These are phyloP conservation scores for Aspergillus latus DNA, from an alignment of 2,329 filamentous ascomycete species.

Conservation along the genomic window DNA sequence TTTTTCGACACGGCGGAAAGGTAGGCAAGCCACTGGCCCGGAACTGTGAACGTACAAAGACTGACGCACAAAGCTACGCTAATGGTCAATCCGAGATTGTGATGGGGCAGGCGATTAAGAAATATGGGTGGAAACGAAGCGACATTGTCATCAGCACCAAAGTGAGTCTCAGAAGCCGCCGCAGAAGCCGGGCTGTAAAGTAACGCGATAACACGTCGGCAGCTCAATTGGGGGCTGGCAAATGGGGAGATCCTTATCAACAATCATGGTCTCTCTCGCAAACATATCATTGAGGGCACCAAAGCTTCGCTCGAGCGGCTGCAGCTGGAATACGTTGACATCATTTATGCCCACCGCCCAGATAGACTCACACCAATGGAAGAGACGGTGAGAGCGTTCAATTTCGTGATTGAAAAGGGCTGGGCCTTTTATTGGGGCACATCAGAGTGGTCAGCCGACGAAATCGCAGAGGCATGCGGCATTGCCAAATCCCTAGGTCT, in stretches of 20 bases:
- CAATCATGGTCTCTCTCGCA: conserved; percentile 67
- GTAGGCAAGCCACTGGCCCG: conserved; percentile 3
- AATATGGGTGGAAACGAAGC: conserved; percentile 58
- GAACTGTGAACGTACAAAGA: background rate
- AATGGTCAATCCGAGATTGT: conserved; percentile 54
- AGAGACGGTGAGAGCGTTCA: conserved; percentile 70
- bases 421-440: conserved; percentile 73
- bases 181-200: too few relatives aligned
- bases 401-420: conserved; percentile 66
- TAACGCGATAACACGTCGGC: background rate
- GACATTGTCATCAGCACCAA: conserved; percentile 46
- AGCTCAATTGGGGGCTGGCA: conserved; percentile 64
- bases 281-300: conserved; percentile 69
- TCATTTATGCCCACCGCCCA: conserved; percentile 69
- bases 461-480: conserved; percentile 64
- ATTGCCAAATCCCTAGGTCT: conserved; percentile 61
- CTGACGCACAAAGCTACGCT: conserved; percentile 24
- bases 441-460: conserved; percentile 66
- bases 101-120: conserved; percentile 58
- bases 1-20: conserved; percentile 59
- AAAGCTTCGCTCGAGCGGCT: conserved; percentile 60
- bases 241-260: conserved; percentile 65
- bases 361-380: conserved; percentile 69
- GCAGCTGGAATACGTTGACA: conserved; percentile 66
- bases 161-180: conserved; percentile 18